A percentile compares a stretch with the other conserved stretches of the same genome.
These are phyloP conservation scores for Monosporascus sp. DNA, from an alignment of 2,329 filamentous ascomycete species.

Conservation along the genomic window DNA sequence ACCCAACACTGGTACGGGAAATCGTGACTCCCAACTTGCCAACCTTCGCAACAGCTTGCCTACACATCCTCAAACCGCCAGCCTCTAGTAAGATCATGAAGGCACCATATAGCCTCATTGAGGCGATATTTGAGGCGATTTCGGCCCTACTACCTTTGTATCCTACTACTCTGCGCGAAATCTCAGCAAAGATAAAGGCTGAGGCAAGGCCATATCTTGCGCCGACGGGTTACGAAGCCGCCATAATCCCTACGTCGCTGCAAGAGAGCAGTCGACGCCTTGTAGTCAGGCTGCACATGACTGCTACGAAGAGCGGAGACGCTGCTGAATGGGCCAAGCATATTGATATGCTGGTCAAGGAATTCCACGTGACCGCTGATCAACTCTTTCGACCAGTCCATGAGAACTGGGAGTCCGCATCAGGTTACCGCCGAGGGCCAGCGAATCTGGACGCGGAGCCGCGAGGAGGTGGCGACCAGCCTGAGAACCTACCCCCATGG, in stretches of 20 bases:
- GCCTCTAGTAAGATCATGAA: conserved; percentile 32
- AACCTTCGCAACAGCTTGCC: conserved; percentile 65
- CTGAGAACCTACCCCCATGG: conserved; percentile 62
- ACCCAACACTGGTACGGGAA: conserved; percentile 78
- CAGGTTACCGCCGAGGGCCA: conserved; percentile 40
- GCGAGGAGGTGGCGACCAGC: conserved; percentile 38
- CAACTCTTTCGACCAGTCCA: conserved; percentile 71
- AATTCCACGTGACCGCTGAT: conserved; percentile 67
- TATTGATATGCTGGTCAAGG: conserved; percentile 55
- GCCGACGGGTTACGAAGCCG: conserved; percentile 51
- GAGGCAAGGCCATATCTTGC: conserved; percentile 57
- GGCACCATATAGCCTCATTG: conserved; percentile 47
- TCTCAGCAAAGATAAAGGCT: conserved; percentile 60
- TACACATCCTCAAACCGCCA: conserved; percentile 56
- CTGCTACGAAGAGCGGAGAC: conserved; percentile 72
- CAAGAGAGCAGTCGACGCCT: conserved; percentile 57
- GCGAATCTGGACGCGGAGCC: conserved; percentile 43
- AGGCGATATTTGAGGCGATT: conserved; percentile 68
- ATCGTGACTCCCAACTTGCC: conserved; percentile 80
- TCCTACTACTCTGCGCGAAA: conserved; percentile 76
- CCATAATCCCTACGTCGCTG: conserved; percentile 46
- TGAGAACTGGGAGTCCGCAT: conserved; percentile 74
- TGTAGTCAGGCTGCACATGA: conserved; percentile 68
- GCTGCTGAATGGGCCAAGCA: conserved; percentile 73
- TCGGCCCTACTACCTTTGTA: conserved; percentile 70